These are phyloP conservation scores for Kalaharituber pfeilii DNA, from an alignment of 2,329 filamentous ascomycete species.

Conservation along the genomic window DNA sequence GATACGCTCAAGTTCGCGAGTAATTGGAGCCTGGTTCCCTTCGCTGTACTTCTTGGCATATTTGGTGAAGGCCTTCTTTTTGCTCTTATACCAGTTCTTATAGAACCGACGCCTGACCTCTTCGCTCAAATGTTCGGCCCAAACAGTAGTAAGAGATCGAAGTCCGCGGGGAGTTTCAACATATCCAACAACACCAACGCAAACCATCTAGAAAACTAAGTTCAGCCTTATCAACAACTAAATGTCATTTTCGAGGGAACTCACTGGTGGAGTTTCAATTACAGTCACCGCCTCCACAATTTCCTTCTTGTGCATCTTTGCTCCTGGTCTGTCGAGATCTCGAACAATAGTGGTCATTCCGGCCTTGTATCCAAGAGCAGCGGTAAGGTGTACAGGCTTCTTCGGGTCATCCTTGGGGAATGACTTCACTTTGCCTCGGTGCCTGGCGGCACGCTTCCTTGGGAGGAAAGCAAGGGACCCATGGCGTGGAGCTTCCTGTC, in stretches of 20 bases:
- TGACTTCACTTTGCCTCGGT: constrained; percentile 85
- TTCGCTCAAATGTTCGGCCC: constrained; percentile 97
- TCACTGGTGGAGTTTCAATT: constrained; percentile 89
- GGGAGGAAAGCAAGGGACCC: constrained; percentile 79
- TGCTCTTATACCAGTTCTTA: constrained; percentile 99
- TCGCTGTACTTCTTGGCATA: constrained; percentile 99
- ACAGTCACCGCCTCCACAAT: constrained; percentile 75
- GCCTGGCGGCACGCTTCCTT: constrained; percentile 66
- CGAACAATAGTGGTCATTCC: constrained; percentile 99
- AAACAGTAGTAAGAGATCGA: constrained; percentile 97
- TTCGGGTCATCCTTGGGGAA: constrained; percentile 99
- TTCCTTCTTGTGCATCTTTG: constrained; percentile 99
- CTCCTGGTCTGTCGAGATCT: constrained; percentile 95
- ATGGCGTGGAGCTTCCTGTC: constrained; percentile 78
- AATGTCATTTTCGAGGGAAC: constrained; percentile 24
- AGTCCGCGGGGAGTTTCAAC: constrained; percentile 99
- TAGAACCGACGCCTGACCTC: constrained; percentile 99
- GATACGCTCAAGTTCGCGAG: constrained; percentile 97
- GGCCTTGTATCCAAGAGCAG: constrained; percentile 98
- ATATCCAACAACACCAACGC: constrained; percentile 99
- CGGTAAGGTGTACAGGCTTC: constrained; percentile 98
- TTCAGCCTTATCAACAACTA: constrained; percentile 14
- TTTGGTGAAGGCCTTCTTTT: constrained; percentile 99
- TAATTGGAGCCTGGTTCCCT: constrained; percentile 74
- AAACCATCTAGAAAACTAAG: constrained; percentile 64